A percentile compares a stretch with the other conserved stretches of the same genome.
Conservation (phyloP, 768 basidiomycete species). For the Hericium coralloides region DNA sequence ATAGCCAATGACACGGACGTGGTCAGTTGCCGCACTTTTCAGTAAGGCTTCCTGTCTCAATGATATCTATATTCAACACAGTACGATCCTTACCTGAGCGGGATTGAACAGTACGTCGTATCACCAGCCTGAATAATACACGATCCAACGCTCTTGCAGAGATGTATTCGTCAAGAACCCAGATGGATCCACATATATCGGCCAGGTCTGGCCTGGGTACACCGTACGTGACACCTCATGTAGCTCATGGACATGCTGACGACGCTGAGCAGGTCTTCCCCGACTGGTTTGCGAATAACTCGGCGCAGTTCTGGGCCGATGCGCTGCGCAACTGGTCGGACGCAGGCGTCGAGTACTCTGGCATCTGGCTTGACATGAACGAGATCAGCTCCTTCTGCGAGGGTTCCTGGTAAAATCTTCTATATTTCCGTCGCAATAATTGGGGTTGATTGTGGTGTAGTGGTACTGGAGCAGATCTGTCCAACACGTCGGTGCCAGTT, state of each 20-base stretch:
- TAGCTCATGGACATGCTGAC: no score
- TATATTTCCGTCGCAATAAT: no score
- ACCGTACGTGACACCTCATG: conserved; percentile 29
- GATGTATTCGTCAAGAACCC: conserved; percentile 69
- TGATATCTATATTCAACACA: conserved; percentile 17
- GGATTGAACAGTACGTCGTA: conserved; percentile 43
- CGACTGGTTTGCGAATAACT: conserved; percentile 50
- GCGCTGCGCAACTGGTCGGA: conserved; percentile 46
- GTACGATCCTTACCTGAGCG: conserved; percentile 63
- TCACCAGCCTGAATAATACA: not conserved
- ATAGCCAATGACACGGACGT: conserved; percentile 51
- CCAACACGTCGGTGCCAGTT: conserved; percentile 45
- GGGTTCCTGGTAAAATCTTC: conserved; percentile 26
- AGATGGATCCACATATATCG: conserved; percentile 62
- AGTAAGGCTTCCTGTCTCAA: not conserved
- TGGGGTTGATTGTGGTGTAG: conserved; percentile 19
- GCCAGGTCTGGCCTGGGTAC: conserved; percentile 73
- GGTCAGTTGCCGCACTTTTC: conserved; percentile 29
- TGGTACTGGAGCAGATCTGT: conserved; percentile 48
- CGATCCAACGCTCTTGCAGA: conserved; percentile 23
- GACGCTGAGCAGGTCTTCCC: conserved; percentile 36
- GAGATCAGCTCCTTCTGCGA: conserved; percentile 58
- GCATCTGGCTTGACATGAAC: conserved; percentile 68
- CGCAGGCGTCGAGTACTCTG: conserved; percentile 47
- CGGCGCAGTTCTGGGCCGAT: conserved; percentile 53